Percentiles rank a stretch among this genome's conserved stretches.
Conservation (phyloP, 805 yeast species). For the Ogataea glucozyma region DNA sequence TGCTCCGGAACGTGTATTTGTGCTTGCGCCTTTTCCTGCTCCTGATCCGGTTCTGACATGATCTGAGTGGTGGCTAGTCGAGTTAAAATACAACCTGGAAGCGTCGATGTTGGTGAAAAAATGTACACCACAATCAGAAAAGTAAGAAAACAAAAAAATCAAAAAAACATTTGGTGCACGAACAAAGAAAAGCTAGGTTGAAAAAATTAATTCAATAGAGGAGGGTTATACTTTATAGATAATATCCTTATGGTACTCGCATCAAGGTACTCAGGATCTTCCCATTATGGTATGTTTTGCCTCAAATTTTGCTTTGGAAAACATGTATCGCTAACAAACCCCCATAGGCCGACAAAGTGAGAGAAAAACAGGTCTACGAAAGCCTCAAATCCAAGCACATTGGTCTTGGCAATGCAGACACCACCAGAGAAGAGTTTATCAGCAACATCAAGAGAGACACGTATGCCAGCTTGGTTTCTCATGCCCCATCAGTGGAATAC, state of each 20-base stretch:
- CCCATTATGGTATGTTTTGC: conserved; percentile 1
- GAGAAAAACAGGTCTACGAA: conserved; percentile 59
- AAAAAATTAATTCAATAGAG: too few relatives aligned
- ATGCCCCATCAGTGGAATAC: conserved; percentile 54
- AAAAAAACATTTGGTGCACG: neutral
- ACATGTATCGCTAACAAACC: neutral
- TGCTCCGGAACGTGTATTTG: too few relatives aligned
- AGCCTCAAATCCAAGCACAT: conserved; percentile 60
- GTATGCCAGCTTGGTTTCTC: conserved; percentile 60
- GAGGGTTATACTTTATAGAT: too few relatives aligned
- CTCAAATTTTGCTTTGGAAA: neutral
- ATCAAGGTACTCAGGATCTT: too few relatives aligned
- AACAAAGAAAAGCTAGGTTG: too few relatives aligned
- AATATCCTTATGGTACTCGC: too few relatives aligned
- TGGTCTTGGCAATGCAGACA: conserved; percentile 77
- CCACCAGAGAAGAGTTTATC: conserved; percentile 69
- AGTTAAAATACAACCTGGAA: too few relatives aligned
- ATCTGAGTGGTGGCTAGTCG: too few relatives aligned
- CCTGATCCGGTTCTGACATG: neutral
- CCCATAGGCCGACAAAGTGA: conserved; percentile 60
- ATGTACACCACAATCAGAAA: neutral
- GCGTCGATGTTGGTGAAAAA: too few relatives aligned
- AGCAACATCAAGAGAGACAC: conserved; percentile 68
- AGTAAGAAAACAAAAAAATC: neutral
- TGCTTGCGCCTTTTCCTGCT: neutral